Conservation (phyloP, 2,329 filamentous ascomycete species). For the Fusarium sp. region DNA sequence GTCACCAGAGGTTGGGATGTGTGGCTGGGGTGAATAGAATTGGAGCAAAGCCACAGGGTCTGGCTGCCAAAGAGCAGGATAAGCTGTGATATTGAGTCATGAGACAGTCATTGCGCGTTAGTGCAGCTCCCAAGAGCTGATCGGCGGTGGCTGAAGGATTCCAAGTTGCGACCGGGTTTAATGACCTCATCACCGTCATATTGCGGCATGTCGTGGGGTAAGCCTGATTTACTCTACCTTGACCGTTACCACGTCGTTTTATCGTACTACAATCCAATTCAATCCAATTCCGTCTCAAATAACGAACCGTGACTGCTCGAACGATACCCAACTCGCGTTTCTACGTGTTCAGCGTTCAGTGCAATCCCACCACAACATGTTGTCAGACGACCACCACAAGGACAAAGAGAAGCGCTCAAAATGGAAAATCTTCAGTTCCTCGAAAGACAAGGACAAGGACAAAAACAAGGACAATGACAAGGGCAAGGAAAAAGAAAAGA, state of each 20-base stretch:
- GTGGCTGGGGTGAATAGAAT: conserved; percentile 12
- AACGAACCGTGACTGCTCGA: neutral
- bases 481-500: conserved; percentile 33
- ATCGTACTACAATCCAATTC: neutral
- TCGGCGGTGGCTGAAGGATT: conserved; percentile 29
- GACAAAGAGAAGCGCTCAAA: conserved; percentile 47
- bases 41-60: conserved; percentile 21
- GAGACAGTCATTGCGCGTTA: conserved; percentile 38
- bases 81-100: conserved; percentile 32
- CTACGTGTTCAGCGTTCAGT: neutral
- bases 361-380: conserved; percentile 6
- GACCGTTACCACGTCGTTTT: conserved; percentile 3
- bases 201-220: conserved; percentile 12
- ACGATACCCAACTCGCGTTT: too few relatives aligned
- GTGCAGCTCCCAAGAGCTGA: conserved; percentile 26
- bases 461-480: conserved; percentile 34
- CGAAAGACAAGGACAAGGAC: conserved; percentile 41
- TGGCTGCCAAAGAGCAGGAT: neutral
- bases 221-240: conserved; percentile 27
- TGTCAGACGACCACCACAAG: conserved; percentile 26
- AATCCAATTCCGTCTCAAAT: neutral
- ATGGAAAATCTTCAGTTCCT: conserved; percentile 47
- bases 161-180: conserved; percentile 23
- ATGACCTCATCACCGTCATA: conserved; percentile 40
- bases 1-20: conserved; percentile 1